A percentile compares a stretch with the other conserved stretches of the same genome.
These are phyloP conservation scores for Aspergillus diversus DNA, from an alignment of 495 filamentous ascomycete species.

Conservation along the genomic window DNA sequence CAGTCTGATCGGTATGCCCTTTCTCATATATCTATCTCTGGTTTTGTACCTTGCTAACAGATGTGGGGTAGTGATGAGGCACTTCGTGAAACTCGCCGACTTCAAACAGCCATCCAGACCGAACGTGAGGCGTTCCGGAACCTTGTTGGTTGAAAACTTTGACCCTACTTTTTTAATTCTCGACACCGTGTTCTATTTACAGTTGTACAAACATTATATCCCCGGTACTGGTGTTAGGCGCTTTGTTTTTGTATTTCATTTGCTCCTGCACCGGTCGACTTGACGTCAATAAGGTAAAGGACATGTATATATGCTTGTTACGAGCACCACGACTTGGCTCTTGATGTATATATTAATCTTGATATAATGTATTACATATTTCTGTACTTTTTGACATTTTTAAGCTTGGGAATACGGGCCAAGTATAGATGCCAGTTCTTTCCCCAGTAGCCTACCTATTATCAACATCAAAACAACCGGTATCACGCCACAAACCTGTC, in stretches of 20 bases:
- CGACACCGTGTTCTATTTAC: slow-evolving; percentile 1
- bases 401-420: not conserved
- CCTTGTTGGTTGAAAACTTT: slow-evolving; percentile 36
- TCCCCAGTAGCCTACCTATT: too few relatives aligned
- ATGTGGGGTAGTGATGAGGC: slow-evolving; percentile 73
- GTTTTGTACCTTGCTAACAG: slow-evolving; percentile 32
- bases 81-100: slow-evolving; percentile 74
- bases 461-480: too few relatives aligned
- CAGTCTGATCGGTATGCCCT: slow-evolving; percentile 78
- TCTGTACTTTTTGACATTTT: not conserved
- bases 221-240: slow-evolving; percentile 8
- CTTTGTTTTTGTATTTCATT: slow-evolving; percentile 5
- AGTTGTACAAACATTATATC: slow-evolving; percentile 14
- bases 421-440: not conserved
- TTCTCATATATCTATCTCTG: slow-evolving; percentile 11
- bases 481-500: too few relatives aligned
- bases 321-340: slow-evolving; percentile 23
- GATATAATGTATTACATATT: not conserved
- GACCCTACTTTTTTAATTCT: not conserved
- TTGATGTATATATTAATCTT: slow-evolving; percentile 17
- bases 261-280: not conserved
- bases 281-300: not conserved
- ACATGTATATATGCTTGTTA: slow-evolving; percentile 22
- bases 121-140: slow-evolving; percentile 60
- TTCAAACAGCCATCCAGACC: slow-evolving; percentile 66